These are phyloP conservation scores for Fistulinella staudtii DNA, from an alignment of 1,284 basidiomycete species.

Conservation along the genomic window DNA sequence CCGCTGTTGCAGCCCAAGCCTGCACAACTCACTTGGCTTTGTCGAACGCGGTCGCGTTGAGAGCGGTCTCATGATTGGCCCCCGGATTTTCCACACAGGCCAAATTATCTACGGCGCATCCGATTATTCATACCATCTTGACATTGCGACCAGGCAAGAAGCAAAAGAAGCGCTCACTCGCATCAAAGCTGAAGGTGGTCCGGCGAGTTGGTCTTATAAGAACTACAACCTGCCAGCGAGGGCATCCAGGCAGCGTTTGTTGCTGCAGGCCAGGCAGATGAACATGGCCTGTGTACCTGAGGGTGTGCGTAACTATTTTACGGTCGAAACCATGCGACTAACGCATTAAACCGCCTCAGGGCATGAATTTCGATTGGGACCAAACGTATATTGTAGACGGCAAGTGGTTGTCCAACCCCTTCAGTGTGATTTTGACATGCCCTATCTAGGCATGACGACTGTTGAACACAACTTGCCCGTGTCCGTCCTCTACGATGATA, in stretches of 20 bases:
- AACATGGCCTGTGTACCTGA: constrained; percentile 71
- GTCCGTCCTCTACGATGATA: constrained; percentile 63
- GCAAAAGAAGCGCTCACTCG: constrained; percentile 60
- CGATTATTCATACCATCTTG: constrained; percentile 49
- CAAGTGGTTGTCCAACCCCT: constrained; percentile 21
- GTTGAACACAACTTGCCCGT: constrained; percentile 69
- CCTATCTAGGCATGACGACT: constrained; percentile 63
- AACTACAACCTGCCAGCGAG: constrained; percentile 69
- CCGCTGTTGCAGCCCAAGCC: constrained; percentile 50
- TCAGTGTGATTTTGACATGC: constrained; percentile 6
- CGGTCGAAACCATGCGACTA: background rate
- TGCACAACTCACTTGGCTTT: constrained; percentile 56
- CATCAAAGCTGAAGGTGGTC: constrained; percentile 68
- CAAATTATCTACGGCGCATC: constrained; percentile 64
- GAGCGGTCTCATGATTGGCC: constrained; percentile 61
- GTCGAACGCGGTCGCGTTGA: constrained; percentile 64
- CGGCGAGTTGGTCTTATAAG: constrained; percentile 68
- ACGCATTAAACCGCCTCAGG: constrained; percentile 33
- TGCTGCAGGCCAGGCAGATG: constrained; percentile 56
- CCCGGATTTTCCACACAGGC: constrained; percentile 67
- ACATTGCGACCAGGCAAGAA: constrained; percentile 57
- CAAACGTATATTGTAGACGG: constrained; percentile 71
- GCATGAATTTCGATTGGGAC: constrained; percentile 76
- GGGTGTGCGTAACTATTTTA: constrained; percentile 38
- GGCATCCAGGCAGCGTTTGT: constrained; percentile 63